phyloP scores from a whole-genome alignment of 2,329 filamentous ascomycete genomes.

The Trichoderma asperellum region DNA sequence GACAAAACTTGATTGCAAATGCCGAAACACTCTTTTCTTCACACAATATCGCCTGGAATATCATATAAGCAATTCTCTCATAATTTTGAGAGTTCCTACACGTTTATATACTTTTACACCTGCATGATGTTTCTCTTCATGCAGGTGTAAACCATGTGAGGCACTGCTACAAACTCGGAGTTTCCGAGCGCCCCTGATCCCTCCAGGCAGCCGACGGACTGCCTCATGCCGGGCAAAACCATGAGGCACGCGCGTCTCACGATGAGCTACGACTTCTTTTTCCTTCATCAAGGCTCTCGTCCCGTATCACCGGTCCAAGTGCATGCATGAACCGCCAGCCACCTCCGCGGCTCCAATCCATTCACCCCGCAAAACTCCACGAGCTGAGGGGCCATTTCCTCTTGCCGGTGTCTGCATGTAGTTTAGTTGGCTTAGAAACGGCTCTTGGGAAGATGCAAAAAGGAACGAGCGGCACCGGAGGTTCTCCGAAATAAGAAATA shows the following conservation, averaged over 20 bases:
- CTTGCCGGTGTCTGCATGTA: not conserved
- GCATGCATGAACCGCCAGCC: not conserved
- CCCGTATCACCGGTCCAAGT: not conserved
- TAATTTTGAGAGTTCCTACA: not conserved
- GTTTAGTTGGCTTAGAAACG: not conserved
- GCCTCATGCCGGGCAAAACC: not conserved
- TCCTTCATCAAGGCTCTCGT: not conserved
- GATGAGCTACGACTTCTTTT: not conserved
- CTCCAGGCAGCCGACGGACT: not conserved
- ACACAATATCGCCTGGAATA: not conserved
- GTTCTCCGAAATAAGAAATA: not conserved
- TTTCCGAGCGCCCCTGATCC: conserved; percentile 18
- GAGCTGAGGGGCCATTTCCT: not conserved
- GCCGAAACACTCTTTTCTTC: not conserved
- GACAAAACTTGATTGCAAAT: not conserved
- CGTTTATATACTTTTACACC: conserved; percentile 2
- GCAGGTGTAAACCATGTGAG: no score
- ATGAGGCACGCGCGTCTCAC: conserved; percentile 7
- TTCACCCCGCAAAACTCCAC: not conserved
- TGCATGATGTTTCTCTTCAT: not conserved
- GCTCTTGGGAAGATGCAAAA: not conserved
- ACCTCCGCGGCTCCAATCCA: not conserved
- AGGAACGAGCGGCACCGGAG: conserved; percentile 17
- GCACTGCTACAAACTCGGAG: conserved; percentile 1
- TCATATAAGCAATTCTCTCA: not conserved